A percentile compares a stretch with the other conserved stretches of the same genome.
Evolutionary conservation across 495 filamentous ascomycete species (phyloP).

Genomic region (Cladorrhinum samala): DNA sequence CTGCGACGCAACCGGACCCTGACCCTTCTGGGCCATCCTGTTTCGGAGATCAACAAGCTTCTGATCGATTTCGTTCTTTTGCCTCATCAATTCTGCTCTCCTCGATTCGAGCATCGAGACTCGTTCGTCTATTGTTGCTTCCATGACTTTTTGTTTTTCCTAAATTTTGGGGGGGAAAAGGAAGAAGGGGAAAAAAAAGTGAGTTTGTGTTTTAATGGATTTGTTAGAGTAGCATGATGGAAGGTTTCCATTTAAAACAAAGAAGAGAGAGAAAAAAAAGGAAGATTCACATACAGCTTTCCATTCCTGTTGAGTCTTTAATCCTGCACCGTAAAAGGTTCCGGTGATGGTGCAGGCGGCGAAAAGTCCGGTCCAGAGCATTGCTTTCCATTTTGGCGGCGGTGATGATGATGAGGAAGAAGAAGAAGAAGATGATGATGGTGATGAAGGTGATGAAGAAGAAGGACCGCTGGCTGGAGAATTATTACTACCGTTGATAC

Average conservation of each 20-base stretch:
- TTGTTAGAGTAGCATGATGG: too few relatives aligned
- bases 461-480: too few relatives aligned
- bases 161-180: neutral
- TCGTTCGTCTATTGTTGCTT: constrained; percentile 30
- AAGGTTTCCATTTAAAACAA: too few relatives aligned
- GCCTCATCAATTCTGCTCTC: constrained; percentile 24
- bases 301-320: constrained; percentile 48
- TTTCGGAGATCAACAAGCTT: constrained; percentile 32
- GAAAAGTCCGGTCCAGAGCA: constrained; percentile 42
- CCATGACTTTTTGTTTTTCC: constrained; percentile 28
- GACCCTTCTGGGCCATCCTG: too few relatives aligned
- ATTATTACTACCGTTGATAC: too few relatives aligned
- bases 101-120: constrained; percentile 31
- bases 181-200: neutral
- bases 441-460: too few relatives aligned
- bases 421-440: too few relatives aligned
- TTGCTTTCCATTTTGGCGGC: constrained; percentile 21
- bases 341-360: constrained; percentile 45
- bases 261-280: neutral
- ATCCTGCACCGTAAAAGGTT: constrained; percentile 50
- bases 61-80: constrained; percentile 28
- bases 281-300: constrained; percentile 18
- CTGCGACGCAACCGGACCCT: too few relatives aligned
- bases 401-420: too few relatives aligned
- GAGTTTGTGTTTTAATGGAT: too few relatives aligned